Conservation (phyloP, 106 monocot species). For the Agapanthus africanus region DNA sequence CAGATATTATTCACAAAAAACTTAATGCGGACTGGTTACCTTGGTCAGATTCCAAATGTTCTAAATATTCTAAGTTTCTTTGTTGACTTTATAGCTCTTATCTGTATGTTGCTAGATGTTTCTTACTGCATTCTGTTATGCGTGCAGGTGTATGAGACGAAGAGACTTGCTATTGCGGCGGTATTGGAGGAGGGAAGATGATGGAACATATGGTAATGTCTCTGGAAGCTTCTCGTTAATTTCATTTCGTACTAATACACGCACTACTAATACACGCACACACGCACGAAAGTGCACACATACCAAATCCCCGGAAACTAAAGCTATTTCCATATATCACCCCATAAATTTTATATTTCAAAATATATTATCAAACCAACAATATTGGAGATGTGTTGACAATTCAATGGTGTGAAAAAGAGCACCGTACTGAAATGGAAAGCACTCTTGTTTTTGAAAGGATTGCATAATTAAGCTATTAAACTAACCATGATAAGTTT, state of each 20-base stretch:
- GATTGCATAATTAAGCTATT: too few species aligned
- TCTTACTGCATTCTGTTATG: background rate
- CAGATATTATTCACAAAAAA: conserved; percentile 91
- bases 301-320: too few species aligned
- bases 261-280: too few species aligned
- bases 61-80: background rate
- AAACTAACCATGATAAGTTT: too few species aligned
- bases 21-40: conserved; percentile 77
- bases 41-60: conserved; percentile 50
- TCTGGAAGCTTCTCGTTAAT: background rate
- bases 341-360: too few species aligned
- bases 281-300: too few species aligned
- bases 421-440: too few species aligned
- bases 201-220: conserved; percentile 86
- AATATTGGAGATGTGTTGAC: too few species aligned
- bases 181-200: conserved; percentile 98
- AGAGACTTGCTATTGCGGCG: conserved; percentile 83
- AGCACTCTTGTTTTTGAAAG: too few species aligned
- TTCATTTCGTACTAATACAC: background rate
- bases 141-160: conserved; percentile 78
- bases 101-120: background rate
- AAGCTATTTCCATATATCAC: too few species aligned
- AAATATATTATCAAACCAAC: too few species aligned
- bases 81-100: background rate
- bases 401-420: too few species aligned